Evolutionary conservation across 768 basidiomycete species (phyloP), one percentile per base, ranked within the genome.

Genomic region (Melanogaster broomeanus): DNA sequence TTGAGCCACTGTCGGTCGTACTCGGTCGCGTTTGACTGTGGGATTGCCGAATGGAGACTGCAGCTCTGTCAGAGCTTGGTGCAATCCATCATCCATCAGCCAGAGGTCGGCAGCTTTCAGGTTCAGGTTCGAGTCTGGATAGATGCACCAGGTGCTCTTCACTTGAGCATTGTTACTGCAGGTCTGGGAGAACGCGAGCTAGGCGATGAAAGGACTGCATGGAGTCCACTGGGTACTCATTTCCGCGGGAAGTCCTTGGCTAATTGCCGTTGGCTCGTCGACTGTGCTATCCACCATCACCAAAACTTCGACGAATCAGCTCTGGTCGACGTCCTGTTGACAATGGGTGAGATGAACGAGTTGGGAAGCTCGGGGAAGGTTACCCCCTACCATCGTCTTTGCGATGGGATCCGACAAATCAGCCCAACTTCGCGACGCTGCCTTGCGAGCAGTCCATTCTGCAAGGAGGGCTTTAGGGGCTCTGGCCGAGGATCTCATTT

Each of bases 311-410:
- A 52, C 24, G 33, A 49, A 25, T 30, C 28, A 30, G 51, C 51
- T 3, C 34, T 52, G 15, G 13, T 37, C 38, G 47, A 52, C 6
- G 51, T 45, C 28, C 38, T 52, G 27, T 37, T 52, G 25, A 40
- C 46, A n/a, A 37, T 50, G 37, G 40, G 48, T 37, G 51, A 49
- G 48, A 38, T 52, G 35, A 30, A n/a, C 37, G 48, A 37, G 3
- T 10, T 12, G 35, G 27, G 27, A 7, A 31, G 46, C 51, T 27
- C 27, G 6, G 21, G 15, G 37, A 40, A 49, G 34, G 38, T 31
- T 13, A 33, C 47, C 15, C 11, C 19, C 9, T 52, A 49, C 38
- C 11, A 40, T 52, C 3, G 6, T 52, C 18, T 52, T 39, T 21
- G 51, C 35, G 16, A 52, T 52, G 51, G 38, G 28, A 16, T 22